Evolutionary conservation across 768 basidiomycete genomes (phyloP).

Genomic region (Lactarius indigo): DNA sequence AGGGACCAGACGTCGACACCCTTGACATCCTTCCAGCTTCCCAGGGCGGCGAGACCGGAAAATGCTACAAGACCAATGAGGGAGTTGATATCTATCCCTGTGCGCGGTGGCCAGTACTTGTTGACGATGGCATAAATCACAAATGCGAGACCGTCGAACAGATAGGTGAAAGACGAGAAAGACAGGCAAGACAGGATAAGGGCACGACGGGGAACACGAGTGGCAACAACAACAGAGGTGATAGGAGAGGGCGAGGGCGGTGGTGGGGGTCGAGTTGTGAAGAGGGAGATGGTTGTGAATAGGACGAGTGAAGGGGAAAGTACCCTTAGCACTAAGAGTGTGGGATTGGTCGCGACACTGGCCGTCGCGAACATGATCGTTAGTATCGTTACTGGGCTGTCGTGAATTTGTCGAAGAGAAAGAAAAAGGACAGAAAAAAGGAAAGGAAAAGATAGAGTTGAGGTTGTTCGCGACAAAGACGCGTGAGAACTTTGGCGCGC

Average conservation of each 20-base stretch:
- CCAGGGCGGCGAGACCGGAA: conserved; percentile 67
- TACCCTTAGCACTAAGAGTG: conserved; percentile 57
- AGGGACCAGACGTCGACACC: conserved; percentile 67
- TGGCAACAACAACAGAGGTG: conserved; percentile 72
- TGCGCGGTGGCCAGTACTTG: conserved; percentile 58
- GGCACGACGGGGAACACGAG: conserved; percentile 67
- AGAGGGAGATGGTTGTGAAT: conserved; percentile 57
- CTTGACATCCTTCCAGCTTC: conserved; percentile 74
- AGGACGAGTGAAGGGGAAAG: conserved; percentile 66
- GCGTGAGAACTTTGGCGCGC: conserved; percentile 6
- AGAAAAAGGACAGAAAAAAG: not conserved
- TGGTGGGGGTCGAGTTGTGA: conserved; percentile 45
- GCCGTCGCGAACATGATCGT: conserved; percentile 16
- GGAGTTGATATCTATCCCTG: conserved; percentile 65
- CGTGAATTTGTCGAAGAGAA: conserved; percentile 10
- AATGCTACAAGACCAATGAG: conserved; percentile 68
- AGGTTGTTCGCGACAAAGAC: not conserved
- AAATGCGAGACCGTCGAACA: conserved; percentile 74
- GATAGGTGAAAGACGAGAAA: conserved; percentile 65
- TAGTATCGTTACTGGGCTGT: conserved; percentile 15
- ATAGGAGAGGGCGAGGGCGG: conserved; percentile 57
- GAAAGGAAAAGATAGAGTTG: not conserved
- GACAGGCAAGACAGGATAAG: conserved; percentile 71
- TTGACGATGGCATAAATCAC: conserved; percentile 60
- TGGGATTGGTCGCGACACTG: conserved; percentile 28